These are phyloP conservation scores for Colletotrichum horii DNA, from an alignment of 2,329 filamentous ascomycete genomes.

Conservation along the genomic window DNA sequence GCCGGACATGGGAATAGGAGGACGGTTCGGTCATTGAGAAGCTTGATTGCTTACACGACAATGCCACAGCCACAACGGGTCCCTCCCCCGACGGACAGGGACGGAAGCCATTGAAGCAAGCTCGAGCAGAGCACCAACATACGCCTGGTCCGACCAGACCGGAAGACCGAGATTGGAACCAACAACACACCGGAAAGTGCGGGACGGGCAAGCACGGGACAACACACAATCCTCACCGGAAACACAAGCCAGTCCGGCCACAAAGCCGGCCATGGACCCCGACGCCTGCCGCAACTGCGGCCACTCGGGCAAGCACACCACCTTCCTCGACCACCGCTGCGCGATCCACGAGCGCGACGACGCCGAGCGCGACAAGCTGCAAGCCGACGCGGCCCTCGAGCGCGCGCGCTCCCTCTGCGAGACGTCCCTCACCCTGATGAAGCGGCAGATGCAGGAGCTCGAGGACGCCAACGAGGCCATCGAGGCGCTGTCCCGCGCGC, in stretches of 20 bases:
- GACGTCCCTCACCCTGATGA: constrained; percentile 10
- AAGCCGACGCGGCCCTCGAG: constrained; percentile 15
- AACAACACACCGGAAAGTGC: not conserved
- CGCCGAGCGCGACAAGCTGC: constrained; percentile 18
- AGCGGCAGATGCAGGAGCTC: constrained; percentile 20
- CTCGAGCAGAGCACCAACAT: not conserved
- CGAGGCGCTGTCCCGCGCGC: not conserved
- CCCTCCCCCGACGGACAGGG: not conserved
- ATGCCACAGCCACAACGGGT: not conserved
- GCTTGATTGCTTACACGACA: not conserved
- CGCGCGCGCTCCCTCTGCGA: constrained; percentile 15
- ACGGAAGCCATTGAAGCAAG: not conserved
- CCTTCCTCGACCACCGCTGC: constrained; percentile 14
- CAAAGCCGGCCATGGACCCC: constrained; percentile 3
- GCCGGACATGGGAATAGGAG: not conserved
- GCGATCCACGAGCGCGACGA: constrained; percentile 19
- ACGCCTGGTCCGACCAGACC: not conserved
- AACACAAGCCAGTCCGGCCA: too few species aligned
- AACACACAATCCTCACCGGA: not conserved
- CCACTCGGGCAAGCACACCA: constrained; percentile 14
- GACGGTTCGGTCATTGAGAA: not conserved
- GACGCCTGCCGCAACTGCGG: constrained; percentile 18
- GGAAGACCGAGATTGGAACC: not conserved
- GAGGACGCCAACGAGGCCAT: constrained; percentile 17
- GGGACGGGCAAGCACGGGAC: not conserved